phyloP scores from a whole-genome alignment of 176 grass and related monocot species.

The Ampelocalamus luodianensis region DNA sequence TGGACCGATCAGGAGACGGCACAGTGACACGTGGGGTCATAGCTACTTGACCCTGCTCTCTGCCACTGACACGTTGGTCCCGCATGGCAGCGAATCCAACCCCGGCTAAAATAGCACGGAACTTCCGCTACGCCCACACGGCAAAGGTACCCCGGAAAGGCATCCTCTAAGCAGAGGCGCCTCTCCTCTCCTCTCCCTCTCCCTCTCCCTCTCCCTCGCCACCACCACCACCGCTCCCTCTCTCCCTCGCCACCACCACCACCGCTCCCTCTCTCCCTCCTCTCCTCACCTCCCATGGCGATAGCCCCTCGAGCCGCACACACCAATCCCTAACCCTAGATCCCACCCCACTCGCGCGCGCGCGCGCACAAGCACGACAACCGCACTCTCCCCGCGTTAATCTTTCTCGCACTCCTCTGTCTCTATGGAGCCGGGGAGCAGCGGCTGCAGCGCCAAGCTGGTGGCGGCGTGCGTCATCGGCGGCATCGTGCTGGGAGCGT shows the following conservation, averaged over 20 bases:
- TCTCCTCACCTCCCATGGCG: conserved; percentile 35
- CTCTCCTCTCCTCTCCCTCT: not conserved
- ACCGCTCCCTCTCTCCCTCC: not conserved
- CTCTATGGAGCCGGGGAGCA: conserved; percentile 51
- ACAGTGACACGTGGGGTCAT: too few relatives aligned
- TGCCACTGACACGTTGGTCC: not conserved
- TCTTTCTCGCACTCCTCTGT: too few relatives aligned
- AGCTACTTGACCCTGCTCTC: not conserved
- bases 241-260: not conserved
- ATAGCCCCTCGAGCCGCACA: not conserved
- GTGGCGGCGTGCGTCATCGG: conserved; percentile 66
- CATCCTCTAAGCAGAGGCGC: too few relatives aligned
- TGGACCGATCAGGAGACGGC: not conserved
- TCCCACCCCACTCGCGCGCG: not conserved
- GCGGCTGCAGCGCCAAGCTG: conserved; percentile 44
- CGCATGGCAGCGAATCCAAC: not conserved
- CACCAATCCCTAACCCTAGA: conserved; percentile 36
- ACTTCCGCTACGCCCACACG: not conserved
- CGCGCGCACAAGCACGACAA: not conserved
- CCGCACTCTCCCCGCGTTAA: not conserved
- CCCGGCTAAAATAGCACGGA: not conserved
- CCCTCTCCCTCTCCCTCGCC: too few relatives aligned
- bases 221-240: not conserved
- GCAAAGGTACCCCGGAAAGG: not conserved
- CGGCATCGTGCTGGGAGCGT: conserved; percentile 67